These are phyloP conservation scores for Abrus precatorius DNA, from an alignment of 306 rosid genomes.

Conservation along the genomic window DNA sequence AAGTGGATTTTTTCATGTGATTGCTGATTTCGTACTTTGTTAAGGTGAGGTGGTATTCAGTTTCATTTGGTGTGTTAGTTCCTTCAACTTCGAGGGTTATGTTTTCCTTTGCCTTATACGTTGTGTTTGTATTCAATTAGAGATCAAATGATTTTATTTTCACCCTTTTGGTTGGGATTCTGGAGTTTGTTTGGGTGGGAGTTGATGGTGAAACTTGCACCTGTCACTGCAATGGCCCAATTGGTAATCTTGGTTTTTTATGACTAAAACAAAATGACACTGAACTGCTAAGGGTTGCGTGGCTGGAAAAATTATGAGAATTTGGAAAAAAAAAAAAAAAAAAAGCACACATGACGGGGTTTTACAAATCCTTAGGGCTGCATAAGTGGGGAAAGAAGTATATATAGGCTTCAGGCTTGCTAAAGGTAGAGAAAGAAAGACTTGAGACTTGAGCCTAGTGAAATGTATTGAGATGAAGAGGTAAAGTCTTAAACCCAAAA, in stretches of 20 bases:
- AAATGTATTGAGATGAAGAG: neutral
- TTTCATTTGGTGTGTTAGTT: neutral
- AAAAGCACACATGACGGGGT: neutral
- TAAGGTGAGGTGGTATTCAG: neutral
- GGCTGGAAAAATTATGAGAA: neutral
- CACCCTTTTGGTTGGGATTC: neutral
- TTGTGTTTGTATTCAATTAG: neutral
- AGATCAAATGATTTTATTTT: neutral
- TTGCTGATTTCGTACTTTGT: neutral
- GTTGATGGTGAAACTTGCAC: slow-evolving; percentile 29
- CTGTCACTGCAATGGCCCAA: neutral
- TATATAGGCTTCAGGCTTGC: neutral
- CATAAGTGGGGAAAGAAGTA: neutral
- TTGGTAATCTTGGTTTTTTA: neutral
- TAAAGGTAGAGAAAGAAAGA: neutral
- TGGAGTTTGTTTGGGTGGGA: slow-evolving; percentile 11
- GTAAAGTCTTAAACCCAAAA: neutral
- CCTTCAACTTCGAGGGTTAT: neutral
- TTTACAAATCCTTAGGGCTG: neutral
- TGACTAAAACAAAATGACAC: slow-evolving; percentile 1
- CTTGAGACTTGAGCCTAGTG: no score
- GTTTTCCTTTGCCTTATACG: neutral
- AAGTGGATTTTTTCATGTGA: neutral
- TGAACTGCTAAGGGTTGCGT: neutral
- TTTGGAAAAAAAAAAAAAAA: neutral